Base-by-base conservation (phyloP, 2,329 filamentous ascomycete genomes). In the Aspergillus spinulosporus region DNA sequence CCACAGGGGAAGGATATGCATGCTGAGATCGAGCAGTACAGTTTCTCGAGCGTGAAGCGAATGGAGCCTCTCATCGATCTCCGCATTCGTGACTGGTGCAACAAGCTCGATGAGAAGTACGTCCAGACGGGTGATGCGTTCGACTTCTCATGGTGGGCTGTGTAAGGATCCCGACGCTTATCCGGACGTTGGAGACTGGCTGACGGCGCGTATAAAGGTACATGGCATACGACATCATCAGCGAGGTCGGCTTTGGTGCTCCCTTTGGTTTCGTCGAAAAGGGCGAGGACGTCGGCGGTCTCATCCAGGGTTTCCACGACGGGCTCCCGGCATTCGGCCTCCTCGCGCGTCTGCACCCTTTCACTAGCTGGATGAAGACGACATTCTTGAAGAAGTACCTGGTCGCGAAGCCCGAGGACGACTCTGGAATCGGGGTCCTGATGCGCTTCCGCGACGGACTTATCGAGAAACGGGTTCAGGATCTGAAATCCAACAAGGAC, bases 391-490 rank as follows among this genome's bases (percentile, higher is more conserved):
- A 77, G 54, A 79, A 81, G 57, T 82, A 80, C 61, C 71, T 84
- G 2, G 78, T 84, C 7, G 80, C 82, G 7, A 79, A 69, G 36
- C 81, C 82, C 0, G 76, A 82, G 46, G 77, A 85, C 32, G 68
- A 82, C 39, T 78, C 75, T 9, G 82, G 82, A 1, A 82, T 84
- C 36, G 82, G 82, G 1, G 78, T 76, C 1, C 64, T 84, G 53
- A 84, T 85, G 81, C 74, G 80, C 6, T 84, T 84, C 66, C 79
- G 82, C 3, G 82, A 85, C 60, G 74, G 75, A 28, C 73, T 85
- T 2, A 77, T 85, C 54, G 64, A 69, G 21, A 69, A 82, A 59
- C 75, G 83, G 0, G 68, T 78, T 26, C 66, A 74, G 28, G 79
- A 82, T 50, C 74, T 83, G 15, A 72, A 78, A 49, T 66, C 71